A percentile compares a stretch with the other conserved stretches of the same genome.
Conservation (phyloP, 371 early-diverging fungal species). For the Haplosporangium sp. region DNA sequence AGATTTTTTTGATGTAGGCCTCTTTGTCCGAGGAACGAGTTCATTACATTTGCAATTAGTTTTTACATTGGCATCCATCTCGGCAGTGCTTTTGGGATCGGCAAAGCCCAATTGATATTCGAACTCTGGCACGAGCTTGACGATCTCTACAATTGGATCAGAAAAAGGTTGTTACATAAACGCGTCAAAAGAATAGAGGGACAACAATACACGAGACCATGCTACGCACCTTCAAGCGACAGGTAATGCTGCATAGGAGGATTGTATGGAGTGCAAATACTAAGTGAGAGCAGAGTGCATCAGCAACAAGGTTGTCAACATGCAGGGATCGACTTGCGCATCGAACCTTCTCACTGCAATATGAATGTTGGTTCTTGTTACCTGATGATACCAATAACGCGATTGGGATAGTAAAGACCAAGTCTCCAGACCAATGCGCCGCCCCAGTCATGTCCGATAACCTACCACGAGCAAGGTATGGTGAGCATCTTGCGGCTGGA, state of each 20-base stretch:
- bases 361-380: constrained; percentile 1
- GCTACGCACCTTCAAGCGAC: constrained; percentile 57
- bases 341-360: too few species aligned
- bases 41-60: background rate
- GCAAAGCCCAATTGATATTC: constrained; percentile 64
- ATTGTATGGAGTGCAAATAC: constrained; percentile 73
- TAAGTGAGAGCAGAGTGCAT: background rate
- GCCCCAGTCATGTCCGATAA: constrained; percentile 84
- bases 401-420: constrained; percentile 72
- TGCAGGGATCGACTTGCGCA: too few species aligned
- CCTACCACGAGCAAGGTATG: background rate
- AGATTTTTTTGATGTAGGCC: background rate
- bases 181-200: background rate
- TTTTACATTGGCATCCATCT: constrained; percentile 13
- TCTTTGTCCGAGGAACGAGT: background rate
- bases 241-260: constrained; percentile 56
- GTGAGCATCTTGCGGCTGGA: background rate
- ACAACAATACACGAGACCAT: background rate
- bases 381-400: constrained; percentile 69
- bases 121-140: constrained; percentile 65
- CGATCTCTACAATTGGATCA: constrained; percentile 49
- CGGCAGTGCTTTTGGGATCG: constrained; percentile 20
- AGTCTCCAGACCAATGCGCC: constrained; percentile 77
- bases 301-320: background rate
- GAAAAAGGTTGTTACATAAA: background rate